A percentile compares a stretch with the other conserved stretches of the same genome.
phyloP scores from a whole-genome alignment of 176 grass and related monocot species.

The Pontederia paniculata region DNA sequence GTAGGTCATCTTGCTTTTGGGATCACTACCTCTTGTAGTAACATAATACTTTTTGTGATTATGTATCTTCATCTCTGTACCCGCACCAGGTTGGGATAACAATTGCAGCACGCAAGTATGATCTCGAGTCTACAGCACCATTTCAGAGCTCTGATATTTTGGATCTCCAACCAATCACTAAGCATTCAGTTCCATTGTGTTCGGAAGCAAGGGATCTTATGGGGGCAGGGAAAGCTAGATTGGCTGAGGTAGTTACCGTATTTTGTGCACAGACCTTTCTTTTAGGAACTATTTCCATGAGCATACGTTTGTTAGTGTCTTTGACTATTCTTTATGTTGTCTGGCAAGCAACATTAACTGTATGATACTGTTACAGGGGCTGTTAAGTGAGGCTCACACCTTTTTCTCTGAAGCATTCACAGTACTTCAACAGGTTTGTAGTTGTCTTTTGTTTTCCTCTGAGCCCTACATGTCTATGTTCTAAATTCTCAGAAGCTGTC shows the following conservation, averaged over 20 bases:
- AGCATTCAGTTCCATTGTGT: slow-evolving; percentile 87
- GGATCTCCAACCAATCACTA: slow-evolving; percentile 83
- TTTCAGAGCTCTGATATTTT: slow-evolving; percentile 82
- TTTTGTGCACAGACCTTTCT: too few relatives aligned
- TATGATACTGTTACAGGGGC: slow-evolving; percentile 48
- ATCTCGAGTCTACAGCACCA: slow-evolving; percentile 47
- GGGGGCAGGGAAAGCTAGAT: slow-evolving; percentile 81
- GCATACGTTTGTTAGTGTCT: too few relatives aligned
- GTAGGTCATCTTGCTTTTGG: too few relatives aligned
- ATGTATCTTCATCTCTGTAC: not conserved
- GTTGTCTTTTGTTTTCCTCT: not conserved
- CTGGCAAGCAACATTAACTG: not conserved
- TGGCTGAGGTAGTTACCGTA: slow-evolving; percentile 57
- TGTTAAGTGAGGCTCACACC: slow-evolving; percentile 81
- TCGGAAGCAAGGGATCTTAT: slow-evolving; percentile 77
- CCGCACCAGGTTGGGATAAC: slow-evolving; percentile 67
- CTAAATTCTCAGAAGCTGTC: not conserved
- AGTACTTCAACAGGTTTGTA: slow-evolving; percentile 80
- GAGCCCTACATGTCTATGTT: slow-evolving; percentile 12
- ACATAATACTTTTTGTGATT: too few relatives aligned
- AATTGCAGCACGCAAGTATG: slow-evolving; percentile 69
- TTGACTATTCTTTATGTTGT: too few relatives aligned
- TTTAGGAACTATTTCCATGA: too few relatives aligned
- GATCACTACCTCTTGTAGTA: too few relatives aligned
- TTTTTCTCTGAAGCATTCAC: slow-evolving; percentile 96